A percentile compares a stretch with the other conserved stretches of the same genome.
These are phyloP conservation scores for Candida qinlingensis DNA, from an alignment of 805 yeast species.

Conservation along the genomic window DNA sequence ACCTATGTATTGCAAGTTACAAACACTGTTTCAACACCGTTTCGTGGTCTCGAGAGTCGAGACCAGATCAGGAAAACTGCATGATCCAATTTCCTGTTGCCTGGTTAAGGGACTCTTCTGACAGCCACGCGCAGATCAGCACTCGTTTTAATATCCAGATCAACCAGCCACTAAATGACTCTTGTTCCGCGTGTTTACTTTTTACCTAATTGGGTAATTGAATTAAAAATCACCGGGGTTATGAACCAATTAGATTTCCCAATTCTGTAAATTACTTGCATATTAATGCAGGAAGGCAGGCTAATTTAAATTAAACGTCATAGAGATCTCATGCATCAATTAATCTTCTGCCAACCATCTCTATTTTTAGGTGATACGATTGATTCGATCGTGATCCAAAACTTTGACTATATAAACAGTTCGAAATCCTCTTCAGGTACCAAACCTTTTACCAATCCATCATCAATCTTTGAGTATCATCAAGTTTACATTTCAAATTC, in stretches of 20 bases:
- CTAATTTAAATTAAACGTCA: neutral
- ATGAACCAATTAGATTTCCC: slow-evolving; percentile 6
- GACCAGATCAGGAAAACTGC: no score
- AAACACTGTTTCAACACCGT: no score
- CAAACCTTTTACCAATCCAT: neutral
- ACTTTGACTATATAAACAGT: neutral
- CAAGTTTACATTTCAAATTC: neutral
- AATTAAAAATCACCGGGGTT: neutral
- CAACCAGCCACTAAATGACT: slow-evolving; percentile 14
- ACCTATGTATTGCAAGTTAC: no score
- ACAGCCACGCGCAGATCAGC: no score
- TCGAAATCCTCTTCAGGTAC: no score
- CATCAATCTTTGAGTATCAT: neutral
- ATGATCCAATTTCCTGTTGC: no score
- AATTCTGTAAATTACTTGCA: slow-evolving; percentile 7
- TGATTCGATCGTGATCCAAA: neutral
- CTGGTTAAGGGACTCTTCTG: no score
- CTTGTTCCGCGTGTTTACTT: slow-evolving; percentile 5
- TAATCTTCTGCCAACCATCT: neutral
- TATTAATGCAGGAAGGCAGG: neutral
- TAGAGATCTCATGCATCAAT: neutral
- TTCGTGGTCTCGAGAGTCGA: no score
- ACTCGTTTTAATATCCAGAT: neutral
- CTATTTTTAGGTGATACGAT: neutral
- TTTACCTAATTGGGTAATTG: slow-evolving; percentile 9